Base-by-base conservation (phyloP, 2,329 filamentous ascomycete species). In the Simplicillium sp. region DNA sequence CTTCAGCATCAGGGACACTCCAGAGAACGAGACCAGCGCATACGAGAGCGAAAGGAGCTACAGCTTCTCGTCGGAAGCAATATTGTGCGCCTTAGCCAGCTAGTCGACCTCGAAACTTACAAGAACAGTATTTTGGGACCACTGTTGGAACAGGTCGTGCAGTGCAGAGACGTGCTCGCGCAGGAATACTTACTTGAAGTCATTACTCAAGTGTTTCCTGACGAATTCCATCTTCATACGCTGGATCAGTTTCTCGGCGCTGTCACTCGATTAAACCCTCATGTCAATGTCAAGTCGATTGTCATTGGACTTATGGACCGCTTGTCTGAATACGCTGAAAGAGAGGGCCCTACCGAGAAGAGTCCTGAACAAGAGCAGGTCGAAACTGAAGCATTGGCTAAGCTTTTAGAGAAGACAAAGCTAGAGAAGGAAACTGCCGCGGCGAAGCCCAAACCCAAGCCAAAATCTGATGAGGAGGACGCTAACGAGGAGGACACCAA, bases 271-370 rank as follows among this genome's bases (percentile, higher is more conserved):
- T 71, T 98, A 31, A 96, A 98, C 54, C 92, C 90, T 0, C 87
- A 97, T 55, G 92, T 98, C 54, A 95, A 98, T 51, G 82, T 98
- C 65, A 98, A 98, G 67, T 85, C 86, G 36, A 98, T 98, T 43
- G 90, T 98, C 9, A 96, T 97, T 56, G 92, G 90, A 18, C 71
- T 98, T 45, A 98, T 98, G 94, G 90, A 98, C 57, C 80, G 92
- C 32, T 66, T 98, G 25, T 96, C 92, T 7, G 83, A 88, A 41
- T 98, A 95, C 60, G 90, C 92, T n/a, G 84, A 92, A 52, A 77
- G 89, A 42, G 90, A 97, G 61, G 77, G 86, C 3, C 77, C 86
- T 49, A 75, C 77, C 17, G 82, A 85, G 42, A 72, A 77, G 15
- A 70, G 75, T 5, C 82, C 87, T 41, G 78, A 89, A 50, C 80